A percentile compares a stretch with the other conserved stretches of the same genome.
phyloP scores from a whole-genome alignment of 2,329 filamentous ascomycete species.

The Stagonosporopsis vannaccii region DNA sequence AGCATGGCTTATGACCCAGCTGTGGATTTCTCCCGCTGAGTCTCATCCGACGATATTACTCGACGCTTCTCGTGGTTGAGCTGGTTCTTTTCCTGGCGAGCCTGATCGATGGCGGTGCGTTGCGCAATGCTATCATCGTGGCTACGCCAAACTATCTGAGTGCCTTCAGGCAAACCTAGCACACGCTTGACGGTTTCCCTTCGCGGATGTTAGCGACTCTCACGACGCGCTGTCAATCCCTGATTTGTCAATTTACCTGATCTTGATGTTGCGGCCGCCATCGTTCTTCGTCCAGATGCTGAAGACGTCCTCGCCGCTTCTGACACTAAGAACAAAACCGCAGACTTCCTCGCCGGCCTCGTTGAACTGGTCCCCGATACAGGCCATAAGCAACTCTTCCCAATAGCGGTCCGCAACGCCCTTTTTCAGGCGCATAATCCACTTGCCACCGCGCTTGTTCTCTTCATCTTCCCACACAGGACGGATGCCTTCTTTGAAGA shows the following conservation, averaged over 20 bases:
- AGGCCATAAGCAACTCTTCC: constrained; percentile 90
- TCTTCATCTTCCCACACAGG: constrained; percentile 99
- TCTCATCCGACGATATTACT: constrained; percentile 48
- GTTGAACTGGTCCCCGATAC: constrained; percentile 91
- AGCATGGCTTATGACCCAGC: constrained; percentile 30
- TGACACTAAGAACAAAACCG: constrained; percentile 90
- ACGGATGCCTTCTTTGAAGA: constrained; percentile 95
- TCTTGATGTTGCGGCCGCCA: constrained; percentile 92
- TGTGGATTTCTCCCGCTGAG: constrained; percentile 40
- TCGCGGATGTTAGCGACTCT: constrained; percentile 26
- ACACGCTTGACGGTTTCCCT: constrained; percentile 95
- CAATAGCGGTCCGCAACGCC: constrained; percentile 95
- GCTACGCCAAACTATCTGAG: constrained; percentile 92
- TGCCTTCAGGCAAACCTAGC: constrained; percentile 84
- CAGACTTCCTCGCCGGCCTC: constrained; percentile 95
- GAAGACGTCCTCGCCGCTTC: constrained; percentile 95
- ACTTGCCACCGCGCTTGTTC: constrained; percentile 95
- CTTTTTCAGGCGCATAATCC: constrained; percentile 97
- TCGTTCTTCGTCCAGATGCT: constrained; percentile 98
- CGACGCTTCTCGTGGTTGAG: constrained; percentile 54
- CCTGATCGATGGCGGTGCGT: constrained; percentile 87
- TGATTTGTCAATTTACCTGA: constrained; percentile 69
- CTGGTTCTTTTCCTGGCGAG: constrained; percentile 80
- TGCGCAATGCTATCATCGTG: constrained; percentile 97
- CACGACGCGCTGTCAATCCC: not conserved